Base-by-base conservation (phyloP, 148 eudicot species). In the Diospyros kaki region DNA sequence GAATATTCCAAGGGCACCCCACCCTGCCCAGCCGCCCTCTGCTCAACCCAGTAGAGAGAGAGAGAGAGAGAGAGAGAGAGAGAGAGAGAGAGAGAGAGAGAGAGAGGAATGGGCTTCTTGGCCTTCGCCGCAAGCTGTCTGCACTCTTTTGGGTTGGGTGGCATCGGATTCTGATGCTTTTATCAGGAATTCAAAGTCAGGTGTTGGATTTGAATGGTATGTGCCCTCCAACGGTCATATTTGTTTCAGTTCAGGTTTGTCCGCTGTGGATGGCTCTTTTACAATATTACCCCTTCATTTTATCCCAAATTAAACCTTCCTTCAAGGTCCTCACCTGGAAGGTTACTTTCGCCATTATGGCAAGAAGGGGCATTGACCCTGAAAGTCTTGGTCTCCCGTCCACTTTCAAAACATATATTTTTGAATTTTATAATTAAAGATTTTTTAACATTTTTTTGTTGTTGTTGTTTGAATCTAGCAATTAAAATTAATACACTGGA, bases 161-260 rank as follows among this genome's bases (percentile, higher is more conserved):
- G 75, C 10, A 73, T 73, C 66, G 15, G 53, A 73, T 73, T 73
- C 75, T 12, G 8, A 18, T 42, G 56, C 45, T 65, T 45, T 40
- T 2, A 61, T 62, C 17, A 15, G 42, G 64, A 17, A 10, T 14
- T 59, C 3, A 46, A 4, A 2, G 65, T 58, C 60, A 4, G 59
- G 51, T 73, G 68, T 73, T 73, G 68, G 76, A 73, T 63, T 62
- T 11, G 46, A 39, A 61, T 43, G 46, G 12, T 52, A 70, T 56
- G 56, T 51, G 52, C 61, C 38, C 60, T 51, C 63, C 74, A 76
- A 77, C 79, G 79, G 79, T 77, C 74, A 64, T 62, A 69, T 77
- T 61, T 62, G 2, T 45, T 28, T 60, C 66, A 60, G 66, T 28
- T 60, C 66, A 60, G 66, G 58, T 60, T 28, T 18, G 75, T 60